These are phyloP conservation scores for Nevesoporus exiguus DNA, from an alignment of 768 basidiomycete genomes.

Conservation along the genomic window DNA sequence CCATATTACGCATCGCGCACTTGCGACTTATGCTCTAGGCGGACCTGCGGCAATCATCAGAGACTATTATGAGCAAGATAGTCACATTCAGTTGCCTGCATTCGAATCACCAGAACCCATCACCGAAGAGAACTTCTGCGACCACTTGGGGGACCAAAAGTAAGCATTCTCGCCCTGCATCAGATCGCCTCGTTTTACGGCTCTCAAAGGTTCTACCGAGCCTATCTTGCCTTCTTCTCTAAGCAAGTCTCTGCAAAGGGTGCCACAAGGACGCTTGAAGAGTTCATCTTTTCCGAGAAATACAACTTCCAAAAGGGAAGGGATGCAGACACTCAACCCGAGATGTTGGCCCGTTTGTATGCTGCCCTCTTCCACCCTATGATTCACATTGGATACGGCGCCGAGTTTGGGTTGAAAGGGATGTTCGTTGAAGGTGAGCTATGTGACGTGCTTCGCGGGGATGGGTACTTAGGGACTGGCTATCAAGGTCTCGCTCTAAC, in stretches of 20 bases:
- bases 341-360: conserved; percentile 51
- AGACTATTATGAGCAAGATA: conserved; percentile 26
- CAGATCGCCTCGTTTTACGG: neutral
- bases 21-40: conserved; percentile 29
- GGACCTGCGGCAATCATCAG: conserved; percentile 22
- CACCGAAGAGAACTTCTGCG: conserved; percentile 20
- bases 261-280: conserved; percentile 16
- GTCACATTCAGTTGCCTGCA: conserved; percentile 16
- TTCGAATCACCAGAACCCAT: conserved; percentile 27
- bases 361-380: conserved; percentile 56
- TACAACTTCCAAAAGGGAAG: conserved; percentile 22
- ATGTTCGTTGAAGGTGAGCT: conserved; percentile 56
- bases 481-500: conserved; percentile 24
- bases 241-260: conserved; percentile 18
- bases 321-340: conserved; percentile 32
- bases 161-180: conserved; percentile 1
- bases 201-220: conserved; percentile 22
- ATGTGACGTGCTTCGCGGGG: neutral
- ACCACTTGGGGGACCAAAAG: conserved; percentile 26
- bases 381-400: conserved; percentile 59
- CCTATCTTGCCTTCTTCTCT: conserved; percentile 28
- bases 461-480: neutral
- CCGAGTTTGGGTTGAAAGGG: conserved; percentile 61
- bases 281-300: conserved; percentile 31
- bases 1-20: conserved; percentile 29